Percentiles rank a stretch among this genome's conserved stretches.
Evolutionary conservation across 352 stramenopile species (phyloP).

Genomic region (Elongisporangium senticosum): DNA sequence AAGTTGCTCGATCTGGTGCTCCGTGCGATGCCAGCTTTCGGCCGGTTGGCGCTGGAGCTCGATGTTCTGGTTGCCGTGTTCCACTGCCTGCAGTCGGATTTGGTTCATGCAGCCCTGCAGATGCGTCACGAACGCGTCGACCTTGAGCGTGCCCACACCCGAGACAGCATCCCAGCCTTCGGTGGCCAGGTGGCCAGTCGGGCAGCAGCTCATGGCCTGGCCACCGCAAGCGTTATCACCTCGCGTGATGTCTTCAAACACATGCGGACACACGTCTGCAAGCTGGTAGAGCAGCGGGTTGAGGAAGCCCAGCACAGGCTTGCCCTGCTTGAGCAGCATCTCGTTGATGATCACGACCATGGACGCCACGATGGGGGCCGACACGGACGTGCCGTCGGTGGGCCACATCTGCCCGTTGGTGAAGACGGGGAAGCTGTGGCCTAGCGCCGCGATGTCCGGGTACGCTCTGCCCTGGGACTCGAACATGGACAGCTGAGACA

Average conservation of each 20-base stretch:
- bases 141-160: conserved; percentile 52
- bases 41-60: conserved; percentile 4
- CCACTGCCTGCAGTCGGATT: conserved; percentile 11
- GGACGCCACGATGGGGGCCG: conserved; percentile 57
- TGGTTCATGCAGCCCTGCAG: conserved; percentile 36
- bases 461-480: conserved; percentile 42
- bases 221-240: conserved; percentile 55
- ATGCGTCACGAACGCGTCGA: conserved; percentile 29
- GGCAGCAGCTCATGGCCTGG: conserved; percentile 41
- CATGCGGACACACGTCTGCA: conserved; percentile 45
- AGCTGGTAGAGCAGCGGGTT: conserved; percentile 72
- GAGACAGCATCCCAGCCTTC: conserved; percentile 68
- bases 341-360: conserved; percentile 61
- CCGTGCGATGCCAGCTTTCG: conserved; percentile 12
- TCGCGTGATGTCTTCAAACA: conserved; percentile 64
- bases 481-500: conserved; percentile 26
- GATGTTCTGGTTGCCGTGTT: conserved; percentile 7
- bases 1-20: conserved; percentile 20
- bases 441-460: conserved; percentile 59
- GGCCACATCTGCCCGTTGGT: conserved; percentile 41
- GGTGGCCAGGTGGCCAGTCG: conserved; percentile 32
- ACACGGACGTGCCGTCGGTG: conserved; percentile 72
- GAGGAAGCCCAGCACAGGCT: conserved; percentile 53
- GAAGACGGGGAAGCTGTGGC: conserved; percentile 57
- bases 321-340: conserved; percentile 21